Conservation (phyloP, 2,329 filamentous ascomycete genomes). For the Cyanodermella asteris region DNA sequence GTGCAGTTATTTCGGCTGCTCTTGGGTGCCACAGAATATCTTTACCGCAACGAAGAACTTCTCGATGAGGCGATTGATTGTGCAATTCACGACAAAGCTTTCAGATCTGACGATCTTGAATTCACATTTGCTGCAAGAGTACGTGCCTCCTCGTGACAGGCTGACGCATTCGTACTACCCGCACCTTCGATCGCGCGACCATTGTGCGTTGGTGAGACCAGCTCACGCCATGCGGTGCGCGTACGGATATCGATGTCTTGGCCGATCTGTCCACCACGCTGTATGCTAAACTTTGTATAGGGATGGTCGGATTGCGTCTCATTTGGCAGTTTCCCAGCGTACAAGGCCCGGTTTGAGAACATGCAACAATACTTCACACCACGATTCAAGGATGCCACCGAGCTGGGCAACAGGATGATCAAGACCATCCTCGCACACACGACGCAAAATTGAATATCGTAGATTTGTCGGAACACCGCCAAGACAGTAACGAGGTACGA, state of each 20-base stretch:
- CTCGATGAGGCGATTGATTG: constrained; percentile 71
- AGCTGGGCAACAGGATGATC: constrained; percentile 91
- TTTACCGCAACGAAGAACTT: constrained; percentile 64
- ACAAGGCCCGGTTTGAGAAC: constrained; percentile 71
- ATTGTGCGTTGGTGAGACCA: too few relatives aligned
- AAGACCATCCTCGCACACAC: constrained; percentile 78
- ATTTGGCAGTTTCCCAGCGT: constrained; percentile 80
- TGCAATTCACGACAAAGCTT: constrained; percentile 72
- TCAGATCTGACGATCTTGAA: constrained; percentile 86
- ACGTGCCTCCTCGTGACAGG: constrained; percentile 10
- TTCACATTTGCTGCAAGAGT: constrained; percentile 86
- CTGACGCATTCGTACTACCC: too few relatives aligned
- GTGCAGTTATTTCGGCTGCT: constrained; percentile 68
- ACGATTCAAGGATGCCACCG: constrained; percentile 66
- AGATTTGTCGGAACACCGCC: too few relatives aligned
- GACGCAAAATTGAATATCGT: too few relatives aligned
- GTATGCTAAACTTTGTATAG: too few relatives aligned
- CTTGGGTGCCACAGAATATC: constrained; percentile 88
- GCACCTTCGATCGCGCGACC: too few relatives aligned
- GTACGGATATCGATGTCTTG: too few relatives aligned
- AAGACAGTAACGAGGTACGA: too few relatives aligned
- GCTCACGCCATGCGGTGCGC: too few relatives aligned
- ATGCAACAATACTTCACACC: constrained; percentile 86
- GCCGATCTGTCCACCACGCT: too few relatives aligned
- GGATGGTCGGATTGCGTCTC: constrained; percentile 91